phyloP scores from a whole-genome alignment of 2,329 filamentous ascomycete genomes.

The Curvularia sp. region DNA sequence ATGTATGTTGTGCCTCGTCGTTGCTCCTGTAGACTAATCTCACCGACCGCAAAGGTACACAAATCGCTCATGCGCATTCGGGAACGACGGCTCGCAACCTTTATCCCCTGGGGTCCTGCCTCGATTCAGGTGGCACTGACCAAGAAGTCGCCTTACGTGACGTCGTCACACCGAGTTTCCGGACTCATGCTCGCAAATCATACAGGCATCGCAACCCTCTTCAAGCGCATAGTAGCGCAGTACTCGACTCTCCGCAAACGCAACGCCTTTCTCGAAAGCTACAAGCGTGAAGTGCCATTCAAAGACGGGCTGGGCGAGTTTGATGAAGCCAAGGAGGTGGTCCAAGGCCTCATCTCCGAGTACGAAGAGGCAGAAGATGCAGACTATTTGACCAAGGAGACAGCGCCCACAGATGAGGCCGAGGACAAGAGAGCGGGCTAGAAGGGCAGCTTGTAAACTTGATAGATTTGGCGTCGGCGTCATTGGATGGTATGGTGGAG shows the following conservation, averaged over 20 bases:
- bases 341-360: conserved; percentile 88
- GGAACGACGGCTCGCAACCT: conserved; percentile 90
- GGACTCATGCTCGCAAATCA: conserved; percentile 98
- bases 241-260: conserved; percentile 95
- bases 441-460: conserved; percentile 1
- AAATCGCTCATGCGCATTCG: conserved; percentile 96
- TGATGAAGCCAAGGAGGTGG: conserved; percentile 90
- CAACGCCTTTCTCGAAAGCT: conserved; percentile 94
- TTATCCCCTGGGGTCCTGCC: conserved; percentile 97
- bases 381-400: conserved; percentile 82
- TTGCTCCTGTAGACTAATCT: not conserved
- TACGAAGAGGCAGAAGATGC: conserved; percentile 94
- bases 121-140: conserved; percentile 97
- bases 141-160: conserved; percentile 94
- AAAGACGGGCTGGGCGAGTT: conserved; percentile 92
- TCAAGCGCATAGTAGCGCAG: conserved; percentile 90
- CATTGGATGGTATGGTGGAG: not conserved
- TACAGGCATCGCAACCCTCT: conserved; percentile 94
- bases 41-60: conserved; percentile 67
- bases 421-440: conserved; percentile 43
- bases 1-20: conserved; percentile 60
- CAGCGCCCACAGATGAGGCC: conserved; percentile 50
- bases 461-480: conserved; percentile 9
- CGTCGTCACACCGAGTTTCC: conserved; percentile 91
- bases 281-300: conserved; percentile 95